A percentile compares a stretch with the other conserved stretches of the same genome.
Conservation (phyloP, 345 rosid genomes). For the Eucalyptus erythrocorys region DNA sequence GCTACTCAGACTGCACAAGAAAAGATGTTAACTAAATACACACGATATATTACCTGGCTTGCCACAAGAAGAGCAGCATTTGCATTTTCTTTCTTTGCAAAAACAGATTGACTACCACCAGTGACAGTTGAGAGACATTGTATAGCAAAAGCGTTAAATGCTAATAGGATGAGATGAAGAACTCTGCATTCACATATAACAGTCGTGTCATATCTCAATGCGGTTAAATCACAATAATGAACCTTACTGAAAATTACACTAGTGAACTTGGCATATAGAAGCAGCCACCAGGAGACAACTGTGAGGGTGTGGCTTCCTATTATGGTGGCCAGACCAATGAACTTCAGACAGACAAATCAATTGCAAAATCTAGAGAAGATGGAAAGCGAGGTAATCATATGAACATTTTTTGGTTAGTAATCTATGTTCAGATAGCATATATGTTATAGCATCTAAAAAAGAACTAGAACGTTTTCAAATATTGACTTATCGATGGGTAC, state of each 20-base stretch:
- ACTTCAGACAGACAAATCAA: neutral
- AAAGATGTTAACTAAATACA: neutral
- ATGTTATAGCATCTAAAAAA: neutral
- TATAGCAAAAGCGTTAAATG: slow-evolving; percentile 48
- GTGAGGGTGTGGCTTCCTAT: neutral
- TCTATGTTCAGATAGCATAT: neutral
- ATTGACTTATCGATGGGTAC: neutral
- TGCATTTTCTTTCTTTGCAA: slow-evolving; percentile 52
- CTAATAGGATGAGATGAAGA: slow-evolving; percentile 55
- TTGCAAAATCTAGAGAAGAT: neutral
- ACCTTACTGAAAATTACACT: neutral
- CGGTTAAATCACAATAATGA: neutral
- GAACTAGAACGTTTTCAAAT: neutral
- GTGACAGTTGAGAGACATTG: slow-evolving; percentile 36
- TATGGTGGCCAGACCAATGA: neutral
- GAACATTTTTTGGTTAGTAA: neutral
- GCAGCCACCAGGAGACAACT: neutral
- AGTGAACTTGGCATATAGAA: neutral
- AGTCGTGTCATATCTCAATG: neutral
- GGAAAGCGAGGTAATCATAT: neutral
- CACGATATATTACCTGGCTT: slow-evolving; percentile 48
- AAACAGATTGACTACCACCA: slow-evolving; percentile 35
- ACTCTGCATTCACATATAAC: slow-evolving; percentile 19
- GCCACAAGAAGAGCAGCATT: slow-evolving; percentile 60
- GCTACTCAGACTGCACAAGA: neutral